Base-by-base conservation (phyloP, 2,329 filamentous ascomycete genomes). In the Phyllosticta ampelicida region DNA sequence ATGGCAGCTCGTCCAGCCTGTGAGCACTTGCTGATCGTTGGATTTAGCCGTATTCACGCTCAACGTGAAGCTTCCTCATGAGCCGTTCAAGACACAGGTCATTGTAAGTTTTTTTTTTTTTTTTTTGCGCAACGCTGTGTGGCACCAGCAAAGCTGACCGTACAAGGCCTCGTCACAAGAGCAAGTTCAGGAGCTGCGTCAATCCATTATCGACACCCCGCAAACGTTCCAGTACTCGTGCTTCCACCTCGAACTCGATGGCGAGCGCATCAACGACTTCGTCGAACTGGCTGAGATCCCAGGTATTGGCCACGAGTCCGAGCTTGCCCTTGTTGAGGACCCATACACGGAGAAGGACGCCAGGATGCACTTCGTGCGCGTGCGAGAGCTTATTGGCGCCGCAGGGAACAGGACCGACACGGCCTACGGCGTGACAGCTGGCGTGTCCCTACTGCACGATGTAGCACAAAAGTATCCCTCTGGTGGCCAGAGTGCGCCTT, bases 341-440 rank as follows among this genome's bases (percentile, higher is more conserved):
- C 89, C 95, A 51, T 99, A 99, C 73, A 99, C 90, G 50, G 94
- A 99, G 77, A 97, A 96, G 77, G 94, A 99, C 75, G 92, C 94
- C 28, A 86, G 95, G 63, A 87, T 99, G 79, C 94, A 99, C 74
- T 78, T 97, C 63, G 84, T 99, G 55, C 83, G 94, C 64, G 86
- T 96, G 61, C 83, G 94, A 62, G 94, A 99, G 70, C 81, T 99
- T 63, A 90, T 99, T 65, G 94, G 94, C 53, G 92, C 92, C 65
- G 86, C 92, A 49, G 90, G 90, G 49, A 85, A 96, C 72, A 86
- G 91, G 61, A 87, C 90, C 57, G 94, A 97, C 71, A 84, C 86
- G 58, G 80, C 95, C 50, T 87, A 95, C 65, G 94, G 94, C 61
- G 84, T 96, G 60, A 80, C 89, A 57, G 86, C 94, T 0, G 95